Conservation (phyloP, 2,329 filamentous ascomycete genomes). For the Fusarium sp. region DNA sequence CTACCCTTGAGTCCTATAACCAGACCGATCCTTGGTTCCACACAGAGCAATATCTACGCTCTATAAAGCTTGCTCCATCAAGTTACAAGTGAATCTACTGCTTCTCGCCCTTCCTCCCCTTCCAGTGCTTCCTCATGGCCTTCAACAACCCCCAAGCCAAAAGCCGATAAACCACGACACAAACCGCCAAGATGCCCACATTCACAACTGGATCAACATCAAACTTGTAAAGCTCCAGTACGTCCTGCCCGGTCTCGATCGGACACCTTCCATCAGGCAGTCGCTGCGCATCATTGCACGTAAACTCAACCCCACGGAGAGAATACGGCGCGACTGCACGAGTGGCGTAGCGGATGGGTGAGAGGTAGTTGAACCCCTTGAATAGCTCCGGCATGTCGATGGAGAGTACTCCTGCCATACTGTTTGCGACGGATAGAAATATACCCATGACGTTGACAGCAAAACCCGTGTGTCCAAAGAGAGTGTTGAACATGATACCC, state of each 20-base stretch:
- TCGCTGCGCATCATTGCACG: slow-evolving; percentile 70
- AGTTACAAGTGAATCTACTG: slow-evolving; percentile 13
- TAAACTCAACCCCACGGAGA: slow-evolving; percentile 70
- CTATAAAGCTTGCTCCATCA: background rate
- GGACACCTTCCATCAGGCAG: slow-evolving; percentile 72
- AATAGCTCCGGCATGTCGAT: slow-evolving; percentile 76
- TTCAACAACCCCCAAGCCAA: slow-evolving; percentile 71
- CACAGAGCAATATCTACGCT: background rate
- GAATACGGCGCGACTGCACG: slow-evolving; percentile 76
- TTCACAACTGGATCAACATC: slow-evolving; percentile 72
- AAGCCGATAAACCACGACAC: slow-evolving; percentile 73
- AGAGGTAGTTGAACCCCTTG: slow-evolving; percentile 77
- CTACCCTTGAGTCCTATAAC: too few species aligned
- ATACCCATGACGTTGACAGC: slow-evolving; percentile 79
- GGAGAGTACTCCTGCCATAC: slow-evolving; percentile 78
- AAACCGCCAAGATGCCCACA: slow-evolving; percentile 71
- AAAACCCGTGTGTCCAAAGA: slow-evolving; percentile 80
- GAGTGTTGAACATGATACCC: slow-evolving; percentile 84
- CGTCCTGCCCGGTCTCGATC: slow-evolving; percentile 74
- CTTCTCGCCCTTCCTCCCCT: slow-evolving; percentile 44
- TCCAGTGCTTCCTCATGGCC: slow-evolving; percentile 66
- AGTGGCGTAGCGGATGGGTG: slow-evolving; percentile 76
- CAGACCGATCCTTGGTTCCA: background rate
- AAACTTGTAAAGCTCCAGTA: slow-evolving; percentile 74
- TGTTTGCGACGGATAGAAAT: slow-evolving; percentile 76